phyloP scores from a whole-genome alignment of 176 grass and related monocot species.

The Hsuehochloa calcarea region DNA sequence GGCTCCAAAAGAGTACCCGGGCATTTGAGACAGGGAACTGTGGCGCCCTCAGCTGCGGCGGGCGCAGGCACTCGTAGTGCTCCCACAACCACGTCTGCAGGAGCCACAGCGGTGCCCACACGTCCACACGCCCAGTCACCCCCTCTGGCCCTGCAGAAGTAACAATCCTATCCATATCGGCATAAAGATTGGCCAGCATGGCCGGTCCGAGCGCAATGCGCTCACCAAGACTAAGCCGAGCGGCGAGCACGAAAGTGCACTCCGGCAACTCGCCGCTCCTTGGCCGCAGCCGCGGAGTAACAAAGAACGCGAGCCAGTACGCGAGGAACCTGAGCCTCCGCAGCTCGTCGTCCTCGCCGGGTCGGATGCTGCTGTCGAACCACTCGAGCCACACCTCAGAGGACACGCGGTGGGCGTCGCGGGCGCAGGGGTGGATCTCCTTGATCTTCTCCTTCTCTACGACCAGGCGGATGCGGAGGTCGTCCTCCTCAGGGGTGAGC shows the following conservation, averaged over 20 bases:
- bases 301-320: constrained; percentile 52
- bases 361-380: constrained; percentile 44
- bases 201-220: constrained; percentile 50
- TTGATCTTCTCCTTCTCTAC: constrained; percentile 69
- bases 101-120: constrained; percentile 49
- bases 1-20: constrained; percentile 25
- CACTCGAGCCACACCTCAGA: constrained; percentile 53
- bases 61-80: constrained; percentile 35
- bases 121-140: background rate
- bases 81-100: constrained; percentile 70
- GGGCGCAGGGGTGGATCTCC: constrained; percentile 50
- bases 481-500: constrained; percentile 38
- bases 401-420: constrained; percentile 39
- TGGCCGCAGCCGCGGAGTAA: constrained; percentile 19
- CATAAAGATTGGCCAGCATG: constrained; percentile 50
- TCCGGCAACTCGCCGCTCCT: constrained; percentile 34
- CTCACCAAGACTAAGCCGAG: constrained; percentile 45
- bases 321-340: constrained; percentile 55
- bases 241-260: constrained; percentile 39
- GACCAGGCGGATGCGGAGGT: constrained; percentile 34
- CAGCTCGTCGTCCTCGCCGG: constrained; percentile 45
- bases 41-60: constrained; percentile 7
- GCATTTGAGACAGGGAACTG: constrained; percentile 35
- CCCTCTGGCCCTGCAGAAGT: background rate
- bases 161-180: constrained; percentile 39